These are phyloP conservation scores for Neolecta irregularis DNA, from an alignment of 1,139 yeast species.

Conservation along the genomic window DNA sequence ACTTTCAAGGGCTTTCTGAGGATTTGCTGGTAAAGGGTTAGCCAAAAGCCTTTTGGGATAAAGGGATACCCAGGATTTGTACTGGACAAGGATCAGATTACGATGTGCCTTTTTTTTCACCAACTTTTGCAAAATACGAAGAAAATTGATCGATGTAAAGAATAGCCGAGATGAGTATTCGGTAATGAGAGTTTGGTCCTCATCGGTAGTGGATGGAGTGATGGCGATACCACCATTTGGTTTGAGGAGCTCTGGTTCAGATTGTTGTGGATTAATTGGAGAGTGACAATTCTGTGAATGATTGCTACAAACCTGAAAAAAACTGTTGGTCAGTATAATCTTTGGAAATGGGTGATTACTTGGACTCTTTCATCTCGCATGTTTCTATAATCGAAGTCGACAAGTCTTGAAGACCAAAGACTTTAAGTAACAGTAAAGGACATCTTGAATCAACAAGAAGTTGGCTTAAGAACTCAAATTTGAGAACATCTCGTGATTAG, in stretches of 20 bases:
- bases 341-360: slow-evolving; percentile 13
- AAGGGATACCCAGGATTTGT: slow-evolving; percentile 25
- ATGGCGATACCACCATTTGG: background rate
- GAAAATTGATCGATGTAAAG: slow-evolving; percentile 24
- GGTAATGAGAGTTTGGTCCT: slow-evolving; percentile 1
- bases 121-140: slow-evolving; percentile 24
- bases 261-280: slow-evolving; percentile 1
- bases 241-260: background rate
- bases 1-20: slow-evolving; percentile 26
- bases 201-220: background rate
- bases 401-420: slow-evolving; percentile 26
- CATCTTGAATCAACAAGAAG: slow-evolving; percentile 60
- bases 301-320: slow-evolving; percentile 1
- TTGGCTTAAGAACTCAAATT: slow-evolving; percentile 58
- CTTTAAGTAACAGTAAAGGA: slow-evolving; percentile 32
- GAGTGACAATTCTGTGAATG: background rate
- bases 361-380: slow-evolving; percentile 28
- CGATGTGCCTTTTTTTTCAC: slow-evolving; percentile 28
- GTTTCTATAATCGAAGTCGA: slow-evolving; percentile 21
- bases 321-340: background rate
- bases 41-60: slow-evolving; percentile 2
- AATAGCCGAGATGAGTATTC: slow-evolving; percentile 22
- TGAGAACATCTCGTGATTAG: slow-evolving; percentile 35
- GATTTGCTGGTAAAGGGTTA: slow-evolving; percentile 24
- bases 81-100: slow-evolving; percentile 28